Base-by-base conservation (phyloP, 495 filamentous ascomycete genomes). In the Penicillium fimorum region DNA sequence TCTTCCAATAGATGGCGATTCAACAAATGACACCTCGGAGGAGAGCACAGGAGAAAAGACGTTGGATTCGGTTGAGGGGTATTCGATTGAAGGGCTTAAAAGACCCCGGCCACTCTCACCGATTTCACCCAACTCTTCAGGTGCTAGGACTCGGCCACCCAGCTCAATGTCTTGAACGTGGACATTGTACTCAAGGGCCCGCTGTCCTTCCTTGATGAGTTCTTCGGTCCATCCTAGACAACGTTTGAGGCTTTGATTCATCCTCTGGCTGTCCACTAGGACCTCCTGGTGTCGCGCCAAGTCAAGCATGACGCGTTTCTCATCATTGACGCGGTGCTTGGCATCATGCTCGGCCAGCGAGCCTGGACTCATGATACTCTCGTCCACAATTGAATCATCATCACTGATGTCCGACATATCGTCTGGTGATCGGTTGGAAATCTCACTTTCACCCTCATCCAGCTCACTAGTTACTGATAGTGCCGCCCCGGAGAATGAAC, bases 221-320 rank as follows among this genome's bases (percentile, higher is more conserved):
- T 88, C 86, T 61, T 99, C 94, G 0, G 92, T 91, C 81, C 88
- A 89, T 22, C 82, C 82, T 22, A 96, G 77, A 67, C 94, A 99
- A 27, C 91, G 81, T 66, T 90, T 92, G 4, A 99, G 77, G 63
- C 89, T 93, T 62, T 94, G 88, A 68, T 97, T 97, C 75, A 97
- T 90, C 70, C 88, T 93, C 64, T 96, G 90, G 54, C 87, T 92
- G 68, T 96, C 92, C 22, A 89, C 72, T 4, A 98, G 81, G 2
- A 97, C 76, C 61, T 92, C 87, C 56, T 91, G 90, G 65, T 99
- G 94, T 64, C 90, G 91, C 6, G 86, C 81, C 12, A 99, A 80
- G 69, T 99, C 94, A 17, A 95, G 73, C 52, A 85, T 80, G 22
- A 96, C 77, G 17, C 88, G 80, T 65, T 86, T 86, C 66, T 94